Evolutionary conservation across 495 filamentous ascomycete genomes (phyloP), one percentile per base, ranked within the genome.

Genomic region (Podospora pseudocomata): DNA sequence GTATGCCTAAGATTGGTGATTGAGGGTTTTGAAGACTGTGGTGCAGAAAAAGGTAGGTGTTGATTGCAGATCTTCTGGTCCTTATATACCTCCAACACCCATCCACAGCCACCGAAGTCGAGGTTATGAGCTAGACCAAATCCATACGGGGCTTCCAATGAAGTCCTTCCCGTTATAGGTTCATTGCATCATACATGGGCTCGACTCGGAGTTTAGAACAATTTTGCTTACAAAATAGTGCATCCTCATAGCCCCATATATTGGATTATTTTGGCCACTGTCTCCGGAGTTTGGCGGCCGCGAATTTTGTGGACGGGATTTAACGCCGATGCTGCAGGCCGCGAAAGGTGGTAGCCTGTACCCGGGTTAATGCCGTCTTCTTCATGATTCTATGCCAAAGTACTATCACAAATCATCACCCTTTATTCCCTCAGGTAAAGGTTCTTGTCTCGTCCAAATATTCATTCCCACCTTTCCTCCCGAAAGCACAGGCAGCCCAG

Each of bases 381-480:
- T 49, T 49, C 9, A 49, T 11, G 39, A 13, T 13, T 32, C 30
- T 32, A 32, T 32, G 30, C 3, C 30, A 32, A 32, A 7, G 30
- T 32, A 32, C 30, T 13, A 49, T 49, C 39, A 73, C 20, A 69
- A 28, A 69, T 80, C 78, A 54, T 32, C 61, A 53, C 80, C 80
- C 39, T 78, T 66, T 53, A 81, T 68, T 54, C 75, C 78, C 65
- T 77, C 76, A 3, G 71, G 66, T 11, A 83, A 30, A 2, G 71
- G 71, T 65, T 74, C 72, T 72, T 82, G 75, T 60, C 80, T 77
- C 11, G 83, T 89, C 90, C 90, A 93, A 72, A 92, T 90, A 80
- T 93, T 93, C 87, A 93, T 84, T n/a, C 90, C 91, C 63, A 92
- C 84, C 82, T 93, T 93, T 64, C 77, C 84, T 27, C 91, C 91